Evolutionary conservation across 805 yeast species (phyloP).

Genomic region (Saccharomycopsis babjevae): DNA sequence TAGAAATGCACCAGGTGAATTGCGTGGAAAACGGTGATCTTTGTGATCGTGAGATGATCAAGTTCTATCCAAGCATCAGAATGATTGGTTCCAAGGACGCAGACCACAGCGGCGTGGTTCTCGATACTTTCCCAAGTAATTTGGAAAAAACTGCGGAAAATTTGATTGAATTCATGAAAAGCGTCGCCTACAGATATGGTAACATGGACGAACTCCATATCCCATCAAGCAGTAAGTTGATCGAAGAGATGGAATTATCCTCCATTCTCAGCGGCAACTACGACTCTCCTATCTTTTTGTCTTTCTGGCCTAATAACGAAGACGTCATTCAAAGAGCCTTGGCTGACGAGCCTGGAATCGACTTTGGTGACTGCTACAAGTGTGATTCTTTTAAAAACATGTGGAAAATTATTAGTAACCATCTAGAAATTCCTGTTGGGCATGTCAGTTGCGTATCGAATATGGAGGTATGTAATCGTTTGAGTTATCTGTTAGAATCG

Average conservation of each 20-base stretch:
- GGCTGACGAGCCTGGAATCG: slow-evolving; percentile 26
- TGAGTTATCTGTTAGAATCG: slow-evolving; percentile 30
- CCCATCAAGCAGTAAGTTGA: slow-evolving; percentile 31
- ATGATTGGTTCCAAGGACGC: slow-evolving; percentile 52
- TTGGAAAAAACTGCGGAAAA: slow-evolving; percentile 38
- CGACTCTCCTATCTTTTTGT: slow-evolving; percentile 42
- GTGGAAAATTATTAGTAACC: slow-evolving; percentile 52
- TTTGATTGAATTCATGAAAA: slow-evolving; percentile 43
- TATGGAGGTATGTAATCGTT: slow-evolving; percentile 38
- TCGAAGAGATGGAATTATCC: slow-evolving; percentile 35
- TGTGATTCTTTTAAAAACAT: slow-evolving; percentile 41
- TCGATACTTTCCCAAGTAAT: slow-evolving; percentile 38
- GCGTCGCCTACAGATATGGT: slow-evolving; percentile 39
- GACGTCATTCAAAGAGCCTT: slow-evolving; percentile 17
- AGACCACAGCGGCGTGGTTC: slow-evolving; percentile 28
- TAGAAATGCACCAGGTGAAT: slow-evolving; percentile 67
- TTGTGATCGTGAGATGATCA: slow-evolving; percentile 57
- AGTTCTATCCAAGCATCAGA: slow-evolving; percentile 59
- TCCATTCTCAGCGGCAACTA: slow-evolving; percentile 41
- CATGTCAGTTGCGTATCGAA: slow-evolving; percentile 53
- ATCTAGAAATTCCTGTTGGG: slow-evolving; percentile 35
- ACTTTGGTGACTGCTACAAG: slow-evolving; percentile 36
- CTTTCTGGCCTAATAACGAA: slow-evolving; percentile 55
- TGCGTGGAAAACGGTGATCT: slow-evolving; percentile 83
- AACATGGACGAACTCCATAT: slow-evolving; percentile 29